Base-by-base conservation (phyloP, 768 basidiomycete genomes). In the Stropharia rugosoannulata region DNA sequence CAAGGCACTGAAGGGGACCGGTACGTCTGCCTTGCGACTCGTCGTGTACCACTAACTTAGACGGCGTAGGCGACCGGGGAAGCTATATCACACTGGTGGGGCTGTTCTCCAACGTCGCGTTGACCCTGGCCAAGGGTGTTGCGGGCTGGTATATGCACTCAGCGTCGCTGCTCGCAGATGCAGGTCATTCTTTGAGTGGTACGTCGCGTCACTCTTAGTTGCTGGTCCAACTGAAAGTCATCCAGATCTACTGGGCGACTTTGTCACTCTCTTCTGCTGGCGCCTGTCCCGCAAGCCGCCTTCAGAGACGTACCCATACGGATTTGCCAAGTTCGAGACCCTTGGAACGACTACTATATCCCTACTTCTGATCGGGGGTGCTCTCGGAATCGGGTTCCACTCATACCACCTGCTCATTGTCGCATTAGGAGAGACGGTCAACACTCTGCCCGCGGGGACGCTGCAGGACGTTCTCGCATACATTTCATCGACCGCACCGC, bases 281-380 rank as follows among this genome's bases (percentile, higher is more conserved):
- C 84, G 85, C 49, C 76, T 94, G 36, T 93, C 92, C 1, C 81
- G 93, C 49, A 83, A 82, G 66, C 83, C 89, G n/a, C 90, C 95
- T 9, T 87, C 90, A 8, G 80, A 75, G 59, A 75, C 72, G 60
- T 98, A 93, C 68, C 94, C 94, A 1, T 95, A 87, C 59, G 92
- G 93, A 13, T 90, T 92, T 64, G 89, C 89, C 60, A 98, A 98
- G 72, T 96, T 94, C 62, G 96, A 99, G 72, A 95, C 94, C 4
- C 77, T 98, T 19, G 96, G 96, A 45, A 96, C 95, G n/a, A 84
- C 91, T 2, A 84, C 89, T 37, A 88, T 97, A 45, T 91, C 94
- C 1, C 73, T 97, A 47, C 81, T 98, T 32, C 82, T 99, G 57
- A 84, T 94, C 54, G 87, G 86, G 4, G 92, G 91, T 53, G 89